Base-by-base conservation (phyloP, 345 rosid species). In the Eucalyptus virginea region DNA sequence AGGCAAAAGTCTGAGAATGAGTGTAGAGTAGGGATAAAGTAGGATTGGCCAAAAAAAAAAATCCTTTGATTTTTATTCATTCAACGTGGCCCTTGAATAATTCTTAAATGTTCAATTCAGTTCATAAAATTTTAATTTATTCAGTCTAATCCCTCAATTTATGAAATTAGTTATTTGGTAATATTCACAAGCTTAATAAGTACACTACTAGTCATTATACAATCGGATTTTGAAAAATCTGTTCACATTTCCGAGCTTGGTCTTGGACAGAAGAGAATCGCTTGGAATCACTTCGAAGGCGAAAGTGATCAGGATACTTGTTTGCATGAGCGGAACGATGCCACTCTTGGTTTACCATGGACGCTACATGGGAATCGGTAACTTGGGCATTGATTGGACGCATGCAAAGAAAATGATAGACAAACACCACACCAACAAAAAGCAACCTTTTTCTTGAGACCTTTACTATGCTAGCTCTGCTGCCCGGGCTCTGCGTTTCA, bases 271-370 rank as follows among this genome's bases (percentile, higher is more conserved):
- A 65, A n/a, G 17, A 14, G 2, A 65, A 65, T 30, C 37, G 19
- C 21, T 30, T n/a, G 77, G 77, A 65, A 65, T 65, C 77, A 62
- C 30, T 12, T 28, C 30, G 32, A 60, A 94, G 91, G 99, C 97
- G 3, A 98, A 98, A 92, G 93, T 95, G 88, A 15, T 93, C 6
- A 98, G 98, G 47, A 98, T 98, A 30, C 8, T 89, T 34, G 88
- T 94, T 10, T 97, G 98, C 86, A 94, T 95, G 34, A 93, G 94
- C 8, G 99, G 98, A 86, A 95, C 98, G 8, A 98, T 96, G 99
- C 62, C 96, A 89, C 92, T 97, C 87, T 97, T 98, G 7, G 96
- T 97, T 87, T 98, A 96, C 93, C 98, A 96, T 87, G 99, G 99
- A 44, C 92, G 90, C 34, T 50, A 49, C 24, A 89, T 96, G 28